Evolutionary conservation across 495 filamentous ascomycete genomes (phyloP), one percentile per base, ranked within the genome.

Genomic region (Aspergillus bridgeri): DNA sequence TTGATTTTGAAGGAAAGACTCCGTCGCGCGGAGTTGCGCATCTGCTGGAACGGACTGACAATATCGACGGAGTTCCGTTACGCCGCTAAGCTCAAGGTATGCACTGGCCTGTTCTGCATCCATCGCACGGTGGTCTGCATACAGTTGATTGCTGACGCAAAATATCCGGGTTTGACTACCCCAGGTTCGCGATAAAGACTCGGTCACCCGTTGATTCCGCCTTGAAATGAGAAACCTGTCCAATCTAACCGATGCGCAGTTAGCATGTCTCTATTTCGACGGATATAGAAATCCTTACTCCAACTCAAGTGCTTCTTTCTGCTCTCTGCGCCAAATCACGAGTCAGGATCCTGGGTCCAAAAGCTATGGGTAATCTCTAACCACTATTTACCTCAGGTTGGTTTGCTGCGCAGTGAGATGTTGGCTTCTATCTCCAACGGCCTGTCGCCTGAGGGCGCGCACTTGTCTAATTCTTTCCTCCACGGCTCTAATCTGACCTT

Each of bases 91-190:
- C 4, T 54, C 29, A 17, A 68, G 19, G 44, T 70, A 75, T 3
- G 47, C 58, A 22, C 60, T 49, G 24, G 55, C 53, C 3, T 57
- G 22, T 3, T 47, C 46, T 0, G 21, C 8, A 5, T 54, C 43
- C 2, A 13, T 29, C 3, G 53, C 27, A 3, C 66, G 60, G 48
- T 69, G 42, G 1, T 65, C 43, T 0, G 58, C 24, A 27, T 72
- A 73, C 1, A 70, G 57, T 7, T n/a, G 56, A 43, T 74, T 75
- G 60, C 72, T 69, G 17, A 75, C 65, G 48, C 70, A 75, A 22
- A 75, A 75, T 3, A 72, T 56, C 4, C 33, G 53, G 17, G 53
- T 29, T 44, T 29, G 17, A 24, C 43, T 29, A 7, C 43, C 56
- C 7, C 50, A 48, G 42, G 57, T 23, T n/a, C 23, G 7, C 8